A percentile compares a stretch with the other conserved stretches of the same genome.
Conservation (phyloP, 805 yeast genomes). For the Saccharomycopsis amapae region DNA sequence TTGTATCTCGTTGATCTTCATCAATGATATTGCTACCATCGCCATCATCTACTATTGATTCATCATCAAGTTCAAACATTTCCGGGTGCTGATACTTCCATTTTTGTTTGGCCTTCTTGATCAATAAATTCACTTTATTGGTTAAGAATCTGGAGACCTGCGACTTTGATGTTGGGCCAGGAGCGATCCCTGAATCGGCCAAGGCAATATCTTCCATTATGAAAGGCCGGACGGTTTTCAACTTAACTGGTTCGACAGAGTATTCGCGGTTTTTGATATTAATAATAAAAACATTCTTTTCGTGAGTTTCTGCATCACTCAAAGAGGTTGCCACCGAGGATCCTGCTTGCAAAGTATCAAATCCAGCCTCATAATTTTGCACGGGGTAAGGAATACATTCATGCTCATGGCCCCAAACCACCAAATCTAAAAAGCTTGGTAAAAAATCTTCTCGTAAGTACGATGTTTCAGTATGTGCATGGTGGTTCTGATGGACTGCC, state of each 20-base stretch:
- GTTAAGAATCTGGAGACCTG: constrained; percentile 55
- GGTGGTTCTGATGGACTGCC: constrained; percentile 89
- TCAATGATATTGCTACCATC: not conserved
- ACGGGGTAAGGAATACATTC: constrained; percentile 76
- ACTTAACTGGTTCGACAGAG: constrained; percentile 49
- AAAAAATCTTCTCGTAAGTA: constrained; percentile 79
- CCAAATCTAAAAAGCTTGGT: constrained; percentile 74
- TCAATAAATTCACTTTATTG: constrained; percentile 58
- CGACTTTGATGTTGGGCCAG: constrained; percentile 53
- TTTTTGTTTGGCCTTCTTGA: constrained; percentile 47
- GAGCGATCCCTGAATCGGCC: constrained; percentile 45
- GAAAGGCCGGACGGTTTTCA: constrained; percentile 78
- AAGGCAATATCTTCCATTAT: constrained; percentile 60
- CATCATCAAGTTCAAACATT: constrained; percentile 25
- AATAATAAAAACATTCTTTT: constrained; percentile 68
- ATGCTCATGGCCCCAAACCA: constrained; percentile 98
- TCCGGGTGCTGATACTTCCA: constrained; percentile 36
- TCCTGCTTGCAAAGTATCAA: constrained; percentile 85
- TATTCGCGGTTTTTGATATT: constrained; percentile 53
- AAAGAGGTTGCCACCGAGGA: constrained; percentile 90
- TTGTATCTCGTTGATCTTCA: constrained; percentile 15
- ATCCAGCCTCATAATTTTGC: constrained; percentile 46
- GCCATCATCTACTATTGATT: constrained; percentile 2
- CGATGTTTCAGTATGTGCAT: constrained; percentile 70
- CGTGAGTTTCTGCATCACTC: constrained; percentile 73